Percentiles rank a stretch among this genome's conserved stretches.
phyloP scores from a whole-genome alignment of 2,329 filamentous ascomycete genomes.

The Tolypocladium album region DNA sequence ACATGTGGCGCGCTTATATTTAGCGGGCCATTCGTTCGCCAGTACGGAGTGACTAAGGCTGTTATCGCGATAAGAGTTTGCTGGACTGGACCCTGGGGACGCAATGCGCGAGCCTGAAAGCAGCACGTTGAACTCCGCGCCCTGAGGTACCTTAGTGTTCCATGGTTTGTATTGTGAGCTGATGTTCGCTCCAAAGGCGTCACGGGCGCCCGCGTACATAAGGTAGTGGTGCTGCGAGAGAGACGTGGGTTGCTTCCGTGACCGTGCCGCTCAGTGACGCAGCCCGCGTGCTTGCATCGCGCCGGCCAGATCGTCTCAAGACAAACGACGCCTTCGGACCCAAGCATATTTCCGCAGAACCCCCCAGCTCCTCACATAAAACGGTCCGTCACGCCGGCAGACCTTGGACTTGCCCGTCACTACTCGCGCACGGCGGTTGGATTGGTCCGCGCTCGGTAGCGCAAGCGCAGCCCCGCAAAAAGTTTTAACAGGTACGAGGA shows the following conservation, averaged over 20 bases:
- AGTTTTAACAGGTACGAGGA: neutral
- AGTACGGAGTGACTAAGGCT: too few relatives aligned
- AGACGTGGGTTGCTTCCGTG: too few relatives aligned
- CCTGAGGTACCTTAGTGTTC: too few relatives aligned
- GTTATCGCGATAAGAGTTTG: neutral
- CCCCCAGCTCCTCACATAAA: neutral
- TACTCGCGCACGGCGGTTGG: neutral
- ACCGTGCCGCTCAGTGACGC: neutral
- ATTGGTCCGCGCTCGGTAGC: neutral
- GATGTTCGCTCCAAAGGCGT: too few relatives aligned
- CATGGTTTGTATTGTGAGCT: too few relatives aligned
- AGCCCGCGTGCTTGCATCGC: neutral
- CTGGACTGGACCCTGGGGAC: neutral
- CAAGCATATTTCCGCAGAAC: too few relatives aligned
- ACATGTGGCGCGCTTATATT: neutral
- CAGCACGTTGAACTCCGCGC: too few relatives aligned
- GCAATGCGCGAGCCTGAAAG: too few relatives aligned
- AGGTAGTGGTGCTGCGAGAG: neutral
- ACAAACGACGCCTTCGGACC: neutral
- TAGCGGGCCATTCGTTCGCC: neutral
- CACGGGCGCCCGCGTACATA: too few relatives aligned
- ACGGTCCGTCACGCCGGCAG: neutral
- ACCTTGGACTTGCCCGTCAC: neutral
- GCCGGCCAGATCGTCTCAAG: neutral
- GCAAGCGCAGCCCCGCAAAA: slow-evolving; percentile 3